Evolutionary conservation across 257 asterid species (phyloP).

Genomic region (Striga asiatica): DNA sequence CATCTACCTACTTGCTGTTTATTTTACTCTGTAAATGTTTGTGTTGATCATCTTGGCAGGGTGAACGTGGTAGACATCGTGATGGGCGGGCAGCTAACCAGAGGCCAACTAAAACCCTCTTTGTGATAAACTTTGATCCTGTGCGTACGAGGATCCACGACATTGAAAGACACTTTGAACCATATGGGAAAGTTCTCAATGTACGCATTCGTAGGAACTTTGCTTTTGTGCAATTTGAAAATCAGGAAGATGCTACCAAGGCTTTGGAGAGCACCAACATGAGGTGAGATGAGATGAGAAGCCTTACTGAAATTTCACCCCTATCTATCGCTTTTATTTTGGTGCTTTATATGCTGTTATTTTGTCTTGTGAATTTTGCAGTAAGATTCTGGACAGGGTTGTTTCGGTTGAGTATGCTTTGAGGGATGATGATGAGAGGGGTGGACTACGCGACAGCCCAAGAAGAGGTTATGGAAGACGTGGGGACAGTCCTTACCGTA

Average conservation of each 20-base stretch:
- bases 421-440: constrained; percentile 80
- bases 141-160: constrained; percentile 51
- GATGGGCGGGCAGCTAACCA: constrained; percentile 56
- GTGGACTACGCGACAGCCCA: constrained; percentile 44
- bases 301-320: background rate
- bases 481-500: constrained; percentile 41
- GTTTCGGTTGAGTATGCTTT: constrained; percentile 92
- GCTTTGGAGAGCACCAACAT: constrained; percentile 87
- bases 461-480: constrained; percentile 56
- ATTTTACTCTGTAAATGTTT: background rate
- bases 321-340: background rate
- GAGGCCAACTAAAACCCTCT: constrained; percentile 74
- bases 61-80: constrained; percentile 75
- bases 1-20: background rate
- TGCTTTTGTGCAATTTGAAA: constrained; percentile 89
- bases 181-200: constrained; percentile 62
- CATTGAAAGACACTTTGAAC: constrained; percentile 84
- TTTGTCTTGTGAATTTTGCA: constrained; percentile 23
- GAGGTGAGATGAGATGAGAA: constrained; percentile 36
- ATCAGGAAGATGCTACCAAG: constrained; percentile 84
- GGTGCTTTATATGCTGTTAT: background rate
- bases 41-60: constrained; percentile 31
- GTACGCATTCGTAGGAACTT: constrained; percentile 68
- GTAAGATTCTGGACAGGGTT: constrained; percentile 78
- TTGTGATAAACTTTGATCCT: constrained; percentile 92